A percentile compares a stretch with the other conserved stretches of the same genome.
Conservation (phyloP, 2,329 filamentous ascomycete species). For the Raffaelea albimanens region DNA sequence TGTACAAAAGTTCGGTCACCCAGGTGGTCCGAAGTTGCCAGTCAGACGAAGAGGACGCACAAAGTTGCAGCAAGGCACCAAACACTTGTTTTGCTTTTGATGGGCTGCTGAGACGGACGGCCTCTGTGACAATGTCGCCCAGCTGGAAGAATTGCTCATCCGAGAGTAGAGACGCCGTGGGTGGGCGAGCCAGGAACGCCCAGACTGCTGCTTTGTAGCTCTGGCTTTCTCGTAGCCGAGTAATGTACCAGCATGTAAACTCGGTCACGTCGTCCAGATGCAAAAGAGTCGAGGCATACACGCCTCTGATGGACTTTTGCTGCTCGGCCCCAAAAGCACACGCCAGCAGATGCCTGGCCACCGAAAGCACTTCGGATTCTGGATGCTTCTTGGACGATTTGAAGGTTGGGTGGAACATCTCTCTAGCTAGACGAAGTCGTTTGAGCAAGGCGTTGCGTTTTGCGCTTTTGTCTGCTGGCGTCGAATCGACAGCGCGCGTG, state of each 20-base stretch:
- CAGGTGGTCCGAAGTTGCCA: conserved; percentile 22
- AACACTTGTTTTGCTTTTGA: conserved; percentile 20
- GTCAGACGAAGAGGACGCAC: conserved; percentile 13
- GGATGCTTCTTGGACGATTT: not conserved
- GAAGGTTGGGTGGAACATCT: conserved; percentile 7
- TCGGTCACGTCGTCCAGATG: conserved; percentile 14
- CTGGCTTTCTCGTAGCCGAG: conserved; percentile 16
- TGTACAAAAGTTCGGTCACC: conserved; percentile 25
- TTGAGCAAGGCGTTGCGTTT: not conserved
- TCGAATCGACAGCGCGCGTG: too few species aligned
- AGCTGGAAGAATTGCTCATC: conserved; percentile 16
- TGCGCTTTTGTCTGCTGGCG: too few species aligned
- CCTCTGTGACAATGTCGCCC: conserved; percentile 21
- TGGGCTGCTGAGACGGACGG: conserved; percentile 20
- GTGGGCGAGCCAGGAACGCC: conserved; percentile 22
- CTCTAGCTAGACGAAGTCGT: conserved; percentile 3
- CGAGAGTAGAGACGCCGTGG: conserved; percentile 11
- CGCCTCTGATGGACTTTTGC: conserved; percentile 12
- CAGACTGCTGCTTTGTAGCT: conserved; percentile 21
- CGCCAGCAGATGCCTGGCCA: conserved; percentile 20
- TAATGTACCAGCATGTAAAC: conserved; percentile 23
- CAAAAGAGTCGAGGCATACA: conserved; percentile 24
- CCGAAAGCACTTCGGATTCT: conserved; percentile 6
- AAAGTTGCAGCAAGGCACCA: conserved; percentile 17
- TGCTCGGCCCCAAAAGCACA: conserved; percentile 16